A percentile compares a stretch with the other conserved stretches of the same genome.
phyloP scores from a whole-genome alignment of 345 rosid species.

The Acer negundo region DNA sequence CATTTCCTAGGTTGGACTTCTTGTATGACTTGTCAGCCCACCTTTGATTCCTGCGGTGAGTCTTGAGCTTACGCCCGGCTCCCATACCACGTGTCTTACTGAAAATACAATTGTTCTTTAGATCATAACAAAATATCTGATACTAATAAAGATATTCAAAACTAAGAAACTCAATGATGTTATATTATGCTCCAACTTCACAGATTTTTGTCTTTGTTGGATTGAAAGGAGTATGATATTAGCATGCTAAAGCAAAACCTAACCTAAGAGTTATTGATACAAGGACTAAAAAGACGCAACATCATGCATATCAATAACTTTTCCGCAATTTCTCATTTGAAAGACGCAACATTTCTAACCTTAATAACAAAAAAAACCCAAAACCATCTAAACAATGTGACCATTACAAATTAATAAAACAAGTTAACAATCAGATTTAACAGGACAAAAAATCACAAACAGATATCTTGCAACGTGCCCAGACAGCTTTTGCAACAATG shows the following conservation, averaged over 20 bases:
- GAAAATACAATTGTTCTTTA: background rate
- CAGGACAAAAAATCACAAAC: background rate
- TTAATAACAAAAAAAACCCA: no score
- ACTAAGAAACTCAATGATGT: no score
- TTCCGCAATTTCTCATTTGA: background rate
- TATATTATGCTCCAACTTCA: background rate
- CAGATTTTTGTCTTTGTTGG: background rate
- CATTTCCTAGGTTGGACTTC: slow-evolving; percentile 83
- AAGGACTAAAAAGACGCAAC: background rate
- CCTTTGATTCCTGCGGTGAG: slow-evolving; percentile 76
- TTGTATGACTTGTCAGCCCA: slow-evolving; percentile 95
- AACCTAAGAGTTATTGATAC: background rate
- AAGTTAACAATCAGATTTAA: background rate
- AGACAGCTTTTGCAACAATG: background rate
- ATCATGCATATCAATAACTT: background rate
- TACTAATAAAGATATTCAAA: background rate
- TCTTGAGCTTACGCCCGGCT: slow-evolving; percentile 81
- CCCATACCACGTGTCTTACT: slow-evolving; percentile 87
- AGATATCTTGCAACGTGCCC: background rate
- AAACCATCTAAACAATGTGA: background rate
- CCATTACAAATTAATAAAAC: background rate
- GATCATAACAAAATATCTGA: background rate
- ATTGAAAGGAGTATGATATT: background rate
- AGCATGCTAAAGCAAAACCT: background rate
- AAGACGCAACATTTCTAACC: background rate